These are phyloP conservation scores for Fusarium algeriense DNA, from an alignment of 2,329 filamentous ascomycete species.

Conservation along the genomic window DNA sequence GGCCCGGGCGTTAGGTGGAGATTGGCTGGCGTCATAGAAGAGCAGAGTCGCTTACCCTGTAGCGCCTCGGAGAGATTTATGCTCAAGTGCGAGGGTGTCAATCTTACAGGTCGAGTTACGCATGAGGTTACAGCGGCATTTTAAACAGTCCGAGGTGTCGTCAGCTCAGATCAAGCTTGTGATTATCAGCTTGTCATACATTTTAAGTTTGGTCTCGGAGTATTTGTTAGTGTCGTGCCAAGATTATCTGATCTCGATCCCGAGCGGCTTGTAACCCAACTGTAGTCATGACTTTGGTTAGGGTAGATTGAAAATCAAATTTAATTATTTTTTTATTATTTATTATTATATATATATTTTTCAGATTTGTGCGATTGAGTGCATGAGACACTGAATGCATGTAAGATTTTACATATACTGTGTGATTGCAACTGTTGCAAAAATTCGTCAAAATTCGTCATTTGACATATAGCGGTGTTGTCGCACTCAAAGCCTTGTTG, in stretches of 20 bases:
- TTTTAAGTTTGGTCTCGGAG: not conserved
- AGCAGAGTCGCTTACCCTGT: not conserved
- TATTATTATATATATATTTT: too few relatives aligned
- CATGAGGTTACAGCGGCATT: constrained; percentile 17
- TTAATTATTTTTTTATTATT: not conserved
- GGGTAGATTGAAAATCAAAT: not conserved
- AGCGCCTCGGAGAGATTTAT: not conserved
- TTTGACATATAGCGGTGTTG: not conserved
- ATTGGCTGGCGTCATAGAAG: constrained; percentile 29
- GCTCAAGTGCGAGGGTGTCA: not conserved
- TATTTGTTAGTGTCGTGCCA: not conserved
- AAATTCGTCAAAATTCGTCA: too few relatives aligned
- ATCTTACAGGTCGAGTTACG: not conserved
- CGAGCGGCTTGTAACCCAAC: not conserved
- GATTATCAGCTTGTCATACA: not conserved
- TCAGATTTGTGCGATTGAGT: not conserved
- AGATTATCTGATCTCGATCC: not conserved
- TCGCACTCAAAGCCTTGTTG: not conserved
- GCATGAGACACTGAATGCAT: not conserved
- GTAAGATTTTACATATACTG: not conserved
- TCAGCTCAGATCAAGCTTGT: not conserved
- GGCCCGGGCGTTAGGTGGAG: constrained; percentile 9
- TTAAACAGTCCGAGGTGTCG: constrained; percentile 10
- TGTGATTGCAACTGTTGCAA: not conserved
- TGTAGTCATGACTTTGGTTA: rapidly evolving